Base-by-base conservation (phyloP, 495 filamentous ascomycete species). In the Xylaria bambusicola region DNA sequence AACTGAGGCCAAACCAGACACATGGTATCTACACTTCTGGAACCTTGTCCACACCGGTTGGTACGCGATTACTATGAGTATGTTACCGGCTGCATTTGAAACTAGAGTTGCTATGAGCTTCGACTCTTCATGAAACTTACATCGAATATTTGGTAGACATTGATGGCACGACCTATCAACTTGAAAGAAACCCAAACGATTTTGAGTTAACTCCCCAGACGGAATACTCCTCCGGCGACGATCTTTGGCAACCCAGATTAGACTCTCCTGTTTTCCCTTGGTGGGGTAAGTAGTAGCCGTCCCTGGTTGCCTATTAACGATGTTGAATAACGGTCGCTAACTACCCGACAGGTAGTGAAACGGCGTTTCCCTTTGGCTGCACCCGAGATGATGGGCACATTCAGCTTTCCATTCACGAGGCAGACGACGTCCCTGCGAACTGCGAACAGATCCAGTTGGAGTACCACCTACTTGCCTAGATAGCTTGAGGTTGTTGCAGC, bases 381-480 rank as follows among this genome's bases (percentile, higher is more conserved):
- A n/a, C 49, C 10, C 17, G 20, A 3, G n/a, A 36, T 7, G 49
- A 38, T 38, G 49, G 49, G 10, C 49, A 36, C 20, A 8, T 38
- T 36, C 49, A 20, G 2, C 31, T 52, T n/a, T 18, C 27, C 20
- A 24, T 52, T 27, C 36, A 24, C 17, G 12, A 10, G 29, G n/a
- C 18, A 7, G 49, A 27, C 20, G 12, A 7, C 17, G 17, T 23
- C 10, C 31, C n/a, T 18, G 4, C 21, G 4, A 38, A n/a, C 12
- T 52, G 49, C 31, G 31, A 36, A 24, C 29, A 52, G 31, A 21
- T 52, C 20, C 18, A 52, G 33, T 20, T 52, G 31, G 31, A 38
- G 49, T 52, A 40, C 36, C 36, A 40, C 3, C 36, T 40, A 6
- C 4, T 40, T 15, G 36, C 36, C 3, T 40, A 40, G 36, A 40